Percentiles rank a stretch among this genome's conserved stretches.
Conservation (phyloP, 495 filamentous ascomycete genomes). For the Hypoxylon crocopeplum region DNA sequence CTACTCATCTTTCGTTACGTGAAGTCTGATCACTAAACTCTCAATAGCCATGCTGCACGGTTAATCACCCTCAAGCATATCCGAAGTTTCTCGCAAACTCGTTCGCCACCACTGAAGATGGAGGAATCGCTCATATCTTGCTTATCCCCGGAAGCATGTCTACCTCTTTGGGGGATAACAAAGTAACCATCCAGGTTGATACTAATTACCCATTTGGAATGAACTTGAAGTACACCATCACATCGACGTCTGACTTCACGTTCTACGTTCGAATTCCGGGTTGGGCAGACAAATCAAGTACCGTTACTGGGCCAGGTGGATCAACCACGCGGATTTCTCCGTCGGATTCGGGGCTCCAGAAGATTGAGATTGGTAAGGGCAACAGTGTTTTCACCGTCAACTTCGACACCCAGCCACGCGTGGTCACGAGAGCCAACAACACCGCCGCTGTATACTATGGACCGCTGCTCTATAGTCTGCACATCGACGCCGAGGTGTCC, state of each 20-base stretch:
- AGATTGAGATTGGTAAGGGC: constrained; percentile 44
- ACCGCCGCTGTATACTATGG: constrained; percentile 64
- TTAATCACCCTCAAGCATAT: constrained; percentile 67
- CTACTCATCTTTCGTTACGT: not conserved
- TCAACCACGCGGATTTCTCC: constrained; percentile 21
- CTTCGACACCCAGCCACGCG: constrained; percentile 40
- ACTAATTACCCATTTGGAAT: constrained; percentile 63
- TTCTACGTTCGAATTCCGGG: constrained; percentile 60
- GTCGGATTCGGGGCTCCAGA: constrained; percentile 46
- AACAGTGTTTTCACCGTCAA: constrained; percentile 39
- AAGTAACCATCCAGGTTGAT: constrained; percentile 33
- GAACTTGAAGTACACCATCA: constrained; percentile 56
- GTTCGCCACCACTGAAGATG: constrained; percentile 40
- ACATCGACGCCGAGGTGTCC: constrained; percentile 44
- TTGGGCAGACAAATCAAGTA: constrained; percentile 50
- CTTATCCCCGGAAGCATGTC: constrained; percentile 47
- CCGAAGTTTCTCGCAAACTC: constrained; percentile 61
- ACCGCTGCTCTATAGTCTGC: constrained; percentile 60
- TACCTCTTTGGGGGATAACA: constrained; percentile 39
- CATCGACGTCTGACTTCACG: constrained; percentile 47
- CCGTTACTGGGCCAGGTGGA: constrained; percentile 12
- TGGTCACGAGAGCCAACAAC: constrained; percentile 57
- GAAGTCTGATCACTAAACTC: constrained; percentile 13
- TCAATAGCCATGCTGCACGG: constrained; percentile 63
- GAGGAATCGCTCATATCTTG: constrained; percentile 51